Percentiles rank a stretch among this genome's conserved stretches.
Evolutionary conservation across 2,329 filamentous ascomycete genomes (phyloP).

Genomic region (Arachnopeziza araneosa): DNA sequence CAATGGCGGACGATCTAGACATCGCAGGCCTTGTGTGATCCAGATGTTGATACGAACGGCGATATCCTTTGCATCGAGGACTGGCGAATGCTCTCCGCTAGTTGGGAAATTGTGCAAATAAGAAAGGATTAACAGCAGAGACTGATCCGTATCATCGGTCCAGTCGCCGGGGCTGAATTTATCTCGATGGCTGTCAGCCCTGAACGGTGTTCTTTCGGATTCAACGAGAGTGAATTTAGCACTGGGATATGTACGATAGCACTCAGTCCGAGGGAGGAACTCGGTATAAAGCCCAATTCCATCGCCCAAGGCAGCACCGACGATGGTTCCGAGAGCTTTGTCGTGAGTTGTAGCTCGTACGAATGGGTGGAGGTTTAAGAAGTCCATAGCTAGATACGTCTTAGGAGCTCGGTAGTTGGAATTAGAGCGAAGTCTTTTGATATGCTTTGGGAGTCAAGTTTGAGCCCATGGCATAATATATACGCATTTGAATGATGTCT

Average conservation of each 20-base stretch:
- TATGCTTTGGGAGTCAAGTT: too few species aligned
- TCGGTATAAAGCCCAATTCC: constrained; percentile 51
- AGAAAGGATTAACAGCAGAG: constrained; percentile 43
- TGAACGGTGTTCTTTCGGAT: constrained; percentile 36
- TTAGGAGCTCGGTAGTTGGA: too few species aligned
- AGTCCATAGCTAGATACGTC: constrained; percentile 1
- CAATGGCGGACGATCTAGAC: constrained; percentile 41
- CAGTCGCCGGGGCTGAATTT: constrained; percentile 39
- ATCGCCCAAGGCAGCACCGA: constrained; percentile 49
- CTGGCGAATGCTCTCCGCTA: constrained; percentile 1
- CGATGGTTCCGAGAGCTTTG: constrained; percentile 37
- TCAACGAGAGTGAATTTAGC: constrained; percentile 36
- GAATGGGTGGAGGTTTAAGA: constrained; percentile 27
- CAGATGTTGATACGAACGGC: constrained; percentile 42
- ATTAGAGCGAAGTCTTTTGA: too few species aligned
- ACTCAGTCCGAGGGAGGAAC: constrained; percentile 37
- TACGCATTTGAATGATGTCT: too few species aligned
- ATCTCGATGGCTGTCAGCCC: constrained; percentile 40
- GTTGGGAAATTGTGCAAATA: constrained; percentile 40
- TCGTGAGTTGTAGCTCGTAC: constrained; percentile 28
- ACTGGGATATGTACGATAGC: constrained; percentile 34
- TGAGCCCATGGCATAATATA: too few species aligned
- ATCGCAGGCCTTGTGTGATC: constrained; percentile 41
- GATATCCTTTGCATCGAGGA: constrained; percentile 36
- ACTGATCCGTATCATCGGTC: constrained; percentile 53